These are phyloP conservation scores for Ettlia oleoabundans DNA, from an alignment of 139 green algal genomes.

Conservation along the genomic window DNA sequence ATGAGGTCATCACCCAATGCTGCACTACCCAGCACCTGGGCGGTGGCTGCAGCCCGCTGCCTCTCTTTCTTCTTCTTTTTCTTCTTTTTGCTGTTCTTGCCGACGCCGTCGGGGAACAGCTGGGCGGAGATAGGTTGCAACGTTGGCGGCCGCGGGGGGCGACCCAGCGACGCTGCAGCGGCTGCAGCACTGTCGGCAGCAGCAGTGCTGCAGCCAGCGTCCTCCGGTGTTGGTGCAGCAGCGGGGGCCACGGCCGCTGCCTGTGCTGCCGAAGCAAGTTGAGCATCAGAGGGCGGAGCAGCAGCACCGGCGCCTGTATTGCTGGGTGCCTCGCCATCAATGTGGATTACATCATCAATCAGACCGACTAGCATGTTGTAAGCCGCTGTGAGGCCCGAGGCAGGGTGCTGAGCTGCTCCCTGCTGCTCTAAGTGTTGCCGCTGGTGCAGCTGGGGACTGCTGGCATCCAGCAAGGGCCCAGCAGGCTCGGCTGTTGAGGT, in stretches of 20 bases:
- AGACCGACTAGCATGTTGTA: constrained; percentile 16
- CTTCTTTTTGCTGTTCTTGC: constrained; percentile 28
- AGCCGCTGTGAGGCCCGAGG: not conserved
- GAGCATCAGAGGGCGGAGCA: not conserved
- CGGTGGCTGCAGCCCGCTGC: constrained; percentile 1
- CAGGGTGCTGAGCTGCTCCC: not conserved
- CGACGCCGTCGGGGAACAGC: not conserved
- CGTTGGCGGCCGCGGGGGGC: constrained; percentile 19
- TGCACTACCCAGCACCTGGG: not conserved
- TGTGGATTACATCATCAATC: constrained; percentile 25
- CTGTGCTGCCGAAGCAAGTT: not conserved
- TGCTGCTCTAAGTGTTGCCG: not conserved
- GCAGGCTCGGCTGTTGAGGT: too few relatives aligned
- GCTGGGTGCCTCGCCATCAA: not conserved
- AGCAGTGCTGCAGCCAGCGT: not conserved
- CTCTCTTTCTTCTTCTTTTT: constrained; percentile 29
- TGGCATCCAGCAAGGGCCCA: too few relatives aligned
- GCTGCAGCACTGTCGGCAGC: not conserved
- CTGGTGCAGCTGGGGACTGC: not conserved
- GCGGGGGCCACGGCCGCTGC: not conserved
- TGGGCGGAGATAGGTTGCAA: not conserved
- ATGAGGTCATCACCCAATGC: too few relatives aligned
- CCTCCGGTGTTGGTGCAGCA: too few relatives aligned
- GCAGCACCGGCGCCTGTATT: too few relatives aligned
- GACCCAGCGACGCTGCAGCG: not conserved